These are phyloP conservation scores for Lichtheimia ornata DNA, from an alignment of 371 early-diverging fungal genomes.

Conservation along the genomic window DNA sequence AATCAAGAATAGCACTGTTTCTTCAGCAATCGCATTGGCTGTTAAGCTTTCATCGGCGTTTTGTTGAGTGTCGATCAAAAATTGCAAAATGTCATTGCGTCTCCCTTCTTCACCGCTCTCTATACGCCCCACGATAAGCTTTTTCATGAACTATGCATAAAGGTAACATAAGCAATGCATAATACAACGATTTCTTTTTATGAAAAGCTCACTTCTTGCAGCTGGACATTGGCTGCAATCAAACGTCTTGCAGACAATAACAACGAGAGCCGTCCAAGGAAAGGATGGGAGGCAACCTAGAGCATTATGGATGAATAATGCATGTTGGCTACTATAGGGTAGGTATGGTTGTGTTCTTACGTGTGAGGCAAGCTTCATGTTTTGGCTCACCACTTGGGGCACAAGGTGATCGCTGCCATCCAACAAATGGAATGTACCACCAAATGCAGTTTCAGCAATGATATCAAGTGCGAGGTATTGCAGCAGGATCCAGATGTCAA, in stretches of 20 bases:
- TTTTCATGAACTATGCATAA: slow-evolving; percentile 25
- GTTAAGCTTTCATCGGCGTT: slow-evolving; percentile 30
- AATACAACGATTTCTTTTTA: no score
- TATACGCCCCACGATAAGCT: slow-evolving; percentile 30
- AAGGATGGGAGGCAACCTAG: slow-evolving; percentile 10
- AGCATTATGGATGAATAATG: neutral
- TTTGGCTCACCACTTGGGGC: slow-evolving; percentile 13
- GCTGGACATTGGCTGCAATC: neutral
- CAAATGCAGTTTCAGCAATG: slow-evolving; percentile 42
- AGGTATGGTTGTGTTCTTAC: slow-evolving; percentile 1
- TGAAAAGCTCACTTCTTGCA: neutral
- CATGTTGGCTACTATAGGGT: neutral
- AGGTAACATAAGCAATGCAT: no score
- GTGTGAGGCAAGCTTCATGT: slow-evolving; percentile 6
- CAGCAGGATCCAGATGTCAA: slow-evolving; percentile 38
- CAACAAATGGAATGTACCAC: slow-evolving; percentile 48
- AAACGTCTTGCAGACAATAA: neutral
- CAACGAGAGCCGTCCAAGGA: neutral
- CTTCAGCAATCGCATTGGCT: slow-evolving; percentile 30
- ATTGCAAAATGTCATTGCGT: slow-evolving; percentile 43
- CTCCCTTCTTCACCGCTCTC: slow-evolving; percentile 10
- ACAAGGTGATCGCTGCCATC: slow-evolving; percentile 37
- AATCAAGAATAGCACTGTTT: slow-evolving; percentile 36
- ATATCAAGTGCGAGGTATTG: slow-evolving; percentile 48
- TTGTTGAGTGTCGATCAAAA: slow-evolving; percentile 30